Evolutionary conservation across 2,329 filamentous ascomycete genomes (phyloP), one percentile per base, ranked within the genome.

Genomic region (Trichoderma guizhouense): DNA sequence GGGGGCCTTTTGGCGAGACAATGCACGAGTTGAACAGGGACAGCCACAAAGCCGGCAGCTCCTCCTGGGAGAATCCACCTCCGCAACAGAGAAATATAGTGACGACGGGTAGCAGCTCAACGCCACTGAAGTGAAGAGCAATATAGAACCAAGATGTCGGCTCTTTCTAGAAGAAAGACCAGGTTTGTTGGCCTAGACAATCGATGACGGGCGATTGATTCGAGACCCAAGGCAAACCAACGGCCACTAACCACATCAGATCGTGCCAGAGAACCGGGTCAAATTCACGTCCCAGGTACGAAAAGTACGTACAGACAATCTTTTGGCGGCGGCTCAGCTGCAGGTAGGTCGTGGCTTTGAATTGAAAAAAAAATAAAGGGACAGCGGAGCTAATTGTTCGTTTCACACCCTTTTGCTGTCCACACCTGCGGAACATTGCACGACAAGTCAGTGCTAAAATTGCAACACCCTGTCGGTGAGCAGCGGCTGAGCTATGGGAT

Each of bases 351-450:
- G 34, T 65, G 58, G 28, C 51, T 57, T 65, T 47, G 34, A 55
- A 71, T 60, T 66, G 14, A 7, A 24, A 64, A 53, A 64, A 71
- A 65, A 65, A 32, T 21, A 12, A 53, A 53, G 36, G 62, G 32
- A 57, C 53, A 47, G 34, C 61, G 51, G 51, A 60, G 69, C 62
- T 58, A 71, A 65, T 66, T 18, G 60, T 57, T 65, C 28, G 61
- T 57, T 60, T 71, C 61, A 64, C 51, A 53, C 62, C 69, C 61
- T 65, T 65, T 66, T 71, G 34, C 9, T 58, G 34, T 36, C 43
- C 69, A 71, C 69, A 58, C 39, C 70, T 72, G 64, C 70, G 14
- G 47, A 69, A 51, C 63, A 61, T 72, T 72, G 30, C 39, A 61
- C 57, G 24, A 39, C 28, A 69, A 60, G 65, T 69, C 70, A 69